Percentiles rank a stretch among this genome's conserved stretches.
Conservation (phyloP, 768 basidiomycete species). For the Tylopilus sp. region DNA sequence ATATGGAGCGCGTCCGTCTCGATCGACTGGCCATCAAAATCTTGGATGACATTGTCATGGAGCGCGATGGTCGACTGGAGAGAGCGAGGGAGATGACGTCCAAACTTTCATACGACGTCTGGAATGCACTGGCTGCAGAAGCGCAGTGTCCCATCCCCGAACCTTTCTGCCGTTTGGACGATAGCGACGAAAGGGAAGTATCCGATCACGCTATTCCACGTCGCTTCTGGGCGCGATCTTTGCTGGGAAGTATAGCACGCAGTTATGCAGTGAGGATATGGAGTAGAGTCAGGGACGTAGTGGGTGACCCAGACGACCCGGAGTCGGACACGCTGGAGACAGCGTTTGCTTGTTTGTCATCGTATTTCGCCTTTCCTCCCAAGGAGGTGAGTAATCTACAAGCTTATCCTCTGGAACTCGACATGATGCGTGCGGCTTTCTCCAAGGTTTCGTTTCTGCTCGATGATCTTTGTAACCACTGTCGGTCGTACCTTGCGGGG, state of each 20-base stretch:
- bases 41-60: conserved; percentile 39
- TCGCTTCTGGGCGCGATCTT: conserved; percentile 47
- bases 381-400: conserved; percentile 34
- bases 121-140: conserved; percentile 49
- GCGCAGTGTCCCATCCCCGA: conserved; percentile 34
- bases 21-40: conserved; percentile 41
- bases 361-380: conserved; percentile 46
- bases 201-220: conserved; percentile 37
- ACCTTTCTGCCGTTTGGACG: conserved; percentile 21
- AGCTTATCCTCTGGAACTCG: background rate
- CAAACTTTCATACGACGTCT: conserved; percentile 49
- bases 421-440: background rate
- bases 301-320: conserved; percentile 1
- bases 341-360: conserved; percentile 48
- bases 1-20: conserved; percentile 40
- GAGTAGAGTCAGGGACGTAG: conserved; percentile 20
- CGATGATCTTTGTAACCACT: conserved; percentile 37
- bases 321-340: conserved; percentile 37
- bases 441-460: conserved; percentile 41
- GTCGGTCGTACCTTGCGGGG: conserved; percentile 37
- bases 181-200: conserved; percentile 6
- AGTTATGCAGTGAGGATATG: conserved; percentile 39
- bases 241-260: conserved; percentile 44
- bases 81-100: conserved; percentile 37
- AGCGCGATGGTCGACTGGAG: conserved; percentile 37